These are phyloP conservation scores for Spathaspora boniae DNA, from an alignment of 805 yeast genomes.

Conservation along the genomic window DNA sequence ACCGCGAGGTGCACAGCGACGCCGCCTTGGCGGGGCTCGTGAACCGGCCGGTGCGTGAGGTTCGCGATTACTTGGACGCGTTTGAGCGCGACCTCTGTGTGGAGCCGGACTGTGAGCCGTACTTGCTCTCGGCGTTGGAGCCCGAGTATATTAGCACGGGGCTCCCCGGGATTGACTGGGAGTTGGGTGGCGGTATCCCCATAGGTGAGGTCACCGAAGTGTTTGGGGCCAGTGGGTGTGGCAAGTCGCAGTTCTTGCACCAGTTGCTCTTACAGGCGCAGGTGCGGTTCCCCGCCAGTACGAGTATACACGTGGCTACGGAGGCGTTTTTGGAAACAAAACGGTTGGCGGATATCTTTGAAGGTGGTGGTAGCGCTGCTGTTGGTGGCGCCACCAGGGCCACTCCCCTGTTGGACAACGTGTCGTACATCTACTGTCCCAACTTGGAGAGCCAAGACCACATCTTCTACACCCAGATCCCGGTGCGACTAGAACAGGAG, in stretches of 20 bases:
- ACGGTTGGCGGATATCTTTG: constrained; percentile 41
- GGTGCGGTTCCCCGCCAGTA: constrained; percentile 8
- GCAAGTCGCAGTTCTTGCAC: constrained; percentile 77
- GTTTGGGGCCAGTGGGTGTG: constrained; percentile 81
- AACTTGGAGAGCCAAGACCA: constrained; percentile 75
- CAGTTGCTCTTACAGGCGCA: constrained; percentile 64
- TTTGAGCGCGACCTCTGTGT: constrained; percentile 1
- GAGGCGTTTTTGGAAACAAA: constrained; percentile 70
- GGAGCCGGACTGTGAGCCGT: not conserved
- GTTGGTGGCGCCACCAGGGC: constrained; percentile 11
- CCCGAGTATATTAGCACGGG: constrained; percentile 20
- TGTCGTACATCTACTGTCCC: constrained; percentile 55
- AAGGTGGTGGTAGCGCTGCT: constrained; percentile 7
- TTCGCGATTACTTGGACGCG: constrained; percentile 17
- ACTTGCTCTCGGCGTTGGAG: not conserved
- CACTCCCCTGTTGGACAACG: constrained; percentile 24
- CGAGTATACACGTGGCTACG: constrained; percentile 67
- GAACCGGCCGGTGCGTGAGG: constrained; percentile 25
- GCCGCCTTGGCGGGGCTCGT: constrained; percentile 17
- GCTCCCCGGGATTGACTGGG: constrained; percentile 20
- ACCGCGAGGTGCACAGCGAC: constrained; percentile 11
- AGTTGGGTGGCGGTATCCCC: constrained; percentile 27
- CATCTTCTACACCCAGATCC: constrained; percentile 65
- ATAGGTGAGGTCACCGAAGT: constrained; percentile 55
- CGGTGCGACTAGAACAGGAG: constrained; percentile 37